Percentiles rank a stretch among this genome's conserved stretches.
phyloP scores from a whole-genome alignment of 106 monocot genomes.

The Iris macrosiphon region DNA sequence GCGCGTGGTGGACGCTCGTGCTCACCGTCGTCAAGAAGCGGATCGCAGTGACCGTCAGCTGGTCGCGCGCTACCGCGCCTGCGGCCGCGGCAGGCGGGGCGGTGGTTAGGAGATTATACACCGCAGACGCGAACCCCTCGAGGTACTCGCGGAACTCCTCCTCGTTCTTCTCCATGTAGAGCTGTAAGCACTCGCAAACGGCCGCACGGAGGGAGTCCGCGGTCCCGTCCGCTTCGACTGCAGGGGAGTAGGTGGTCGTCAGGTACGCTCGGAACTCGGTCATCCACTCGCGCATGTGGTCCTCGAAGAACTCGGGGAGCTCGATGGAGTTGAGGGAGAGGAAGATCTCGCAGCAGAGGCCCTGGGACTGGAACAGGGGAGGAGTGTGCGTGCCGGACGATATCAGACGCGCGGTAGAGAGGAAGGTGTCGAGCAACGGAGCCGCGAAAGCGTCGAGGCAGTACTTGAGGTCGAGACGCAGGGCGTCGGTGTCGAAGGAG shows the following conservation, averaged over 20 bases:
- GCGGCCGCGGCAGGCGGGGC: constrained; percentile 19
- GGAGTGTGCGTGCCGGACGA: constrained; percentile 21
- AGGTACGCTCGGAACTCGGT: constrained; percentile 61
- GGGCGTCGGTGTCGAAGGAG: constrained; percentile 45
- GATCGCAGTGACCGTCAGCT: constrained; percentile 67
- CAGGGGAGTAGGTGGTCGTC: constrained; percentile 29
- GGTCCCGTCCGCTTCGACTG: constrained; percentile 63
- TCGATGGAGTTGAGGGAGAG: constrained; percentile 87
- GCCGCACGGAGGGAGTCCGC: constrained; percentile 67
- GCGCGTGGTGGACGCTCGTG: constrained; percentile 83
- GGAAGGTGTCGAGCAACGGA: constrained; percentile 80
- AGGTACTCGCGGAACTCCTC: constrained; percentile 88
- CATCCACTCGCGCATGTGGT: constrained; percentile 99
- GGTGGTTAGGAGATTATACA: constrained; percentile 60
- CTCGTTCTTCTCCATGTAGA: constrained; percentile 97
- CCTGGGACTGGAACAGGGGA: constrained; percentile 68
- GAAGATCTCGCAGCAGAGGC: constrained; percentile 91
- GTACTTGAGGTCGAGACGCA: constrained; percentile 91
- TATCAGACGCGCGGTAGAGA: constrained; percentile 44
- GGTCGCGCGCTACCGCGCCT: constrained; percentile 51
- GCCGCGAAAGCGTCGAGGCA: constrained; percentile 73
- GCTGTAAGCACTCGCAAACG: constrained; percentile 82
- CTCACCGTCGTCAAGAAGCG: constrained; percentile 83
- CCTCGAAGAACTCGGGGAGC: constrained; percentile 96
- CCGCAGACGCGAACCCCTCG: constrained; percentile 64